Base-by-base conservation (phyloP, 2,329 filamentous ascomycete species). In the Botryotinia calthae region DNA sequence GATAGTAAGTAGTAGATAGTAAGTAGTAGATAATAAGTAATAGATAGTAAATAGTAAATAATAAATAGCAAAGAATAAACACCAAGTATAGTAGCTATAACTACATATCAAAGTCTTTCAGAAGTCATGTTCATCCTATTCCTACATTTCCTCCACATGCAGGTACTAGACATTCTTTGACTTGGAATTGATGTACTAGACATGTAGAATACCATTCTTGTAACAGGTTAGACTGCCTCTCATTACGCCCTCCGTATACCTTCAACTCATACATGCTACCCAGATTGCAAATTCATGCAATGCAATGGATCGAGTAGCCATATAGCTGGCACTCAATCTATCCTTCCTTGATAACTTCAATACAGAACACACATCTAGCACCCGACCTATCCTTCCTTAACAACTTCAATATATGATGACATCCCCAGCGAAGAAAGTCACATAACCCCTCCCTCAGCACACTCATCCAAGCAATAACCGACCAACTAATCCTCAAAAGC, bases 401-500 rank as follows among this genome's bases (percentile, higher is more conserved):
- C 25, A n/a, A 51, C 44, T 48, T 20, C 44, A 48, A 10, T 22
- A 48, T 48, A 25, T 22, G 1, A 34, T 18, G 34, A 18, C 40
- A 64, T 18, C 18, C 14, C 12, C n/a, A n/a, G 9, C n/a, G 9
- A 46, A 28, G 28, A 64, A 16, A n/a, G 2, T 7, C 18, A n/a
- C 12, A 51, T 91, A 77, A 72, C 80, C 14, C 70, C 85, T 12
- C 74, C 42, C 61, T 28, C 61, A 20, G 40, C 25, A 16, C 56
- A 7, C 58, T 25, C 56, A 14, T 59, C 31, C 56, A 59, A 22
- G 31, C 6, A 58, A 20, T 6, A 12, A 14, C 28, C 22, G 37
- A 34, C 56, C 22, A 59, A 34, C 56, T 59, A 22, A 34, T 9
- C 18, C 22, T 62, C 59, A 18, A 42, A 48, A 25, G 46, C 46